Conservation (phyloP, 2,329 filamentous ascomycete species). For the Botrytis fragariae region DNA sequence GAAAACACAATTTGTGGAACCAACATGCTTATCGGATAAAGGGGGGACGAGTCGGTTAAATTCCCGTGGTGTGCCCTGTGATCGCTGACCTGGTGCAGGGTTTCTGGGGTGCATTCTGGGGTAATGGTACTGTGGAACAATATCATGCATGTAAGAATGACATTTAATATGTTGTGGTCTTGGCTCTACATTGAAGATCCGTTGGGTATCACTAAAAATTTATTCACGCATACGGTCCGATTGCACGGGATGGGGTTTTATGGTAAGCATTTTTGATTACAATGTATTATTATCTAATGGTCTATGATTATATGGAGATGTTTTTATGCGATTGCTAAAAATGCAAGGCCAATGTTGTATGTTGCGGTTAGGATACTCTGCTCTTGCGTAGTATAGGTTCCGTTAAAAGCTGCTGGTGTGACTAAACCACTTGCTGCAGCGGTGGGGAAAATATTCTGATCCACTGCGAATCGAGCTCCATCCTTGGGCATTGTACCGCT, state of each 20-base stretch:
- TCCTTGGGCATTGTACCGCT: not conserved
- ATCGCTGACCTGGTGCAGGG: not conserved
- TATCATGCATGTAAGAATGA: slow-evolving; percentile 11
- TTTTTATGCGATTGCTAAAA: not conserved
- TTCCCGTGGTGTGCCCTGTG: not conserved
- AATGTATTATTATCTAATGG: not conserved
- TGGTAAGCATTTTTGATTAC: not conserved
- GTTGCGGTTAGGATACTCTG: not conserved
- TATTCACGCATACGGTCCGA: slow-evolving; percentile 1
- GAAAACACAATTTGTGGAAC: not conserved
- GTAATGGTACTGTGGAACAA: not conserved
- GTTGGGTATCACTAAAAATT: not conserved
- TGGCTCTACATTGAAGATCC: not conserved
- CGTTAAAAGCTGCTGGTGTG: not conserved
- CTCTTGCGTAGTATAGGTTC: not conserved
- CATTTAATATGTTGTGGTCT: not conserved
- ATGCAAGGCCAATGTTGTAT: not conserved
- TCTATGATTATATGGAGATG: not conserved
- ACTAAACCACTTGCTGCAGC: slow-evolving; percentile 1
- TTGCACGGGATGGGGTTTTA: not conserved
- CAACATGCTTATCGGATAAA: slow-evolving; percentile 1
- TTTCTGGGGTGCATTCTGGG: slow-evolving; percentile 2
- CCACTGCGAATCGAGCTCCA: not conserved
- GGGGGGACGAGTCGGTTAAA: slow-evolving; percentile 13
- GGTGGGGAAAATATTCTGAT: not conserved